phyloP scores from a whole-genome alignment of 129 eudicot genomes.

The Tagetes erecta region DNA sequence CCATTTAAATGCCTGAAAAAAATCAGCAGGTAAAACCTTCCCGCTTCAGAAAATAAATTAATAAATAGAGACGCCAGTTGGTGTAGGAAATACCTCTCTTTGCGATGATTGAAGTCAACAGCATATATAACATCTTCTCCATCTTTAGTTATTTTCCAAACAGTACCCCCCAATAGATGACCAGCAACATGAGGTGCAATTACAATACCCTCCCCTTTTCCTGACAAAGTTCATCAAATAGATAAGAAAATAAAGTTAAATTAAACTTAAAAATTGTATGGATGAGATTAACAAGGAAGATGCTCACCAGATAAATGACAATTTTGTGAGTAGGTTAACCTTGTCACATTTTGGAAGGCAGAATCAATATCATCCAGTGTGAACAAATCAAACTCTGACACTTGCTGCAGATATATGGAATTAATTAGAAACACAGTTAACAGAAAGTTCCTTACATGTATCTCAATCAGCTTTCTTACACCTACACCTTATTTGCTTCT shows the following conservation, averaged over 20 bases:
- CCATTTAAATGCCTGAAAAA: constrained; percentile 88
- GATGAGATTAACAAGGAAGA: not conserved
- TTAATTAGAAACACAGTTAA: constrained; percentile 18
- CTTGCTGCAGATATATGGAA: constrained; percentile 63
- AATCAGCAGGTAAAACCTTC: constrained; percentile 21
- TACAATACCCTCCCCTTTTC: constrained; percentile 97
- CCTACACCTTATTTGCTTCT: not conserved
- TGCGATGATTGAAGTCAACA: constrained; percentile 96
- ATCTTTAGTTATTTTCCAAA: constrained; percentile 94
- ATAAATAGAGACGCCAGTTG: constrained; percentile 10
- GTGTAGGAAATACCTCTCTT: constrained; percentile 62
- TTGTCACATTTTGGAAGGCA: constrained; percentile 79
- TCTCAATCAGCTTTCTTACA: not conserved
- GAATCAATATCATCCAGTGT: constrained; percentile 96
- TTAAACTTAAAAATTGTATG: not conserved
- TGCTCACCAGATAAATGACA: constrained; percentile 78
- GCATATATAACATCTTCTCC: constrained; percentile 99
- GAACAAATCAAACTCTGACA: constrained; percentile 90
- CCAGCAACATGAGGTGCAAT: constrained; percentile 98
- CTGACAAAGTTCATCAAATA: constrained; percentile 36
- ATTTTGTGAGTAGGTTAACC: constrained; percentile 94
- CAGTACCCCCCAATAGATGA: constrained; percentile 90
- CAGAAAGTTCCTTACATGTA: not conserved
- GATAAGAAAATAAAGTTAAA: not conserved
- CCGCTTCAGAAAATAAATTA: not conserved